Percentiles rank a stretch among this genome's conserved stretches.
phyloP scores from a whole-genome alignment of 495 filamentous ascomycete species.

The Opeltia flavorubescens region DNA sequence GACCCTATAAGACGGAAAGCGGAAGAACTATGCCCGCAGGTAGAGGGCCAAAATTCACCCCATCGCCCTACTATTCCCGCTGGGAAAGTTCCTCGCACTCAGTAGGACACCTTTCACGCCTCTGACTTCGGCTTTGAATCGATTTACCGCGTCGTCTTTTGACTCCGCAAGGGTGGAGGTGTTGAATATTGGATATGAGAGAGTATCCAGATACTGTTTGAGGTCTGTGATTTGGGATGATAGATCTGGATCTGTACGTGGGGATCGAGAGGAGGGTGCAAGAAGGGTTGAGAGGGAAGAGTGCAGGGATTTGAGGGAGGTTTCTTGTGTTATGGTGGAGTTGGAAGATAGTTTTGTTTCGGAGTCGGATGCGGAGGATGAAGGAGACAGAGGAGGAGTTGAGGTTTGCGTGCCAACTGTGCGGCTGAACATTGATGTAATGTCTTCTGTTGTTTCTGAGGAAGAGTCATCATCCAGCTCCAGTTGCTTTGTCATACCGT shows the following conservation, averaged over 20 bases:
- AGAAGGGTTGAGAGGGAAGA: not conserved
- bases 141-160: constrained; percentile 60
- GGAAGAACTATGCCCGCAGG: too few relatives aligned
- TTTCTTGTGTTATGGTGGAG: not conserved
- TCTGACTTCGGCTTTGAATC: constrained; percentile 70
- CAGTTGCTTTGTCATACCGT: constrained; percentile 21
- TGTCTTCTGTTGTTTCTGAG: constrained; percentile 35
- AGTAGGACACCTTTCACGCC: constrained; percentile 87
- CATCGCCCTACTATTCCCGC: too few relatives aligned
- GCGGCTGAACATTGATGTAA: constrained; percentile 80
- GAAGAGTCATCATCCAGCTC: constrained; percentile 34
- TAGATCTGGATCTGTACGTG: not conserved
- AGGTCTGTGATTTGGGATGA: constrained; percentile 26
- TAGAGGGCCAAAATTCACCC: too few relatives aligned
- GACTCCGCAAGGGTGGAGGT: constrained; percentile 26
- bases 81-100: constrained; percentile 56
- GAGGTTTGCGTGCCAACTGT: constrained; percentile 82
- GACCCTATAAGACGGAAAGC: too few relatives aligned
- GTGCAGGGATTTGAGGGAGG: not conserved
- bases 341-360: not conserved
- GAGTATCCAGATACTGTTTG: constrained; percentile 34
- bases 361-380: constrained; percentile 12
- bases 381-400: constrained; percentile 29
- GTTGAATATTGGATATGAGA: constrained; percentile 20
- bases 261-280: constrained; percentile 1